Base-by-base conservation (phyloP, 176 grass and related monocot species). In the Olyra latifolia region DNA sequence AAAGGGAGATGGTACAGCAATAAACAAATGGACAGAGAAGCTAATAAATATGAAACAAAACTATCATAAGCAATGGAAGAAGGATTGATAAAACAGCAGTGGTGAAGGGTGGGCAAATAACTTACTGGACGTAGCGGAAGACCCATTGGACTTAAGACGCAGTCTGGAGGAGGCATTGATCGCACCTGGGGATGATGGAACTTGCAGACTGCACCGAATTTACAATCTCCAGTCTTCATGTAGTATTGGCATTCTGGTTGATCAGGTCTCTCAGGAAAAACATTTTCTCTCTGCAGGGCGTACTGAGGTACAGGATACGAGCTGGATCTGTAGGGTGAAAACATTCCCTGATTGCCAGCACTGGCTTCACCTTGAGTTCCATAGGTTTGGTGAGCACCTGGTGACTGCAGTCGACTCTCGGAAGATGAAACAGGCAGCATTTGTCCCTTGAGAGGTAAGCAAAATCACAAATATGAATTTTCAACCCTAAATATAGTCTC, bases 221-320 rank as follows among this genome's bases (percentile, higher is more conserved):
- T 99, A 80, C 97, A 99, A 76, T 99, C 97, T 80, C 97, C 97
- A 27, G 97, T 99, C 89, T 99, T 99, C 91, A 99, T 95, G 78
- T 99, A 99, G 80, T 95, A 99, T 72, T 96, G 93, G 23, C 97
- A 99, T 91, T 99, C 93, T 43, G 97, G 97, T 62, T 99, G 84
- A 85, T 96, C 97, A n/a, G 97, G 91, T 68, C 93, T 90, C 58
- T 99, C 97, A 62, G 97, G 97, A 87, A 99, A 99, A 39, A 95
- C 73, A 82, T 85, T 96, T 16, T 96, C 97, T 85, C 93, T 88
- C 75, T 86, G 82, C 74, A 96, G 50, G 13, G 80, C 87, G 9
- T 91, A 94, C 69, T 90, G 92, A 76, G 84, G 69, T 71, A 89
- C 67, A 85, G 88, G 75, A 69, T 65, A 81, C 2, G 90, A 86